These are phyloP conservation scores for Trichoderma pleuroti DNA, from an alignment of 2,329 filamentous ascomycete genomes.

Conservation along the genomic window DNA sequence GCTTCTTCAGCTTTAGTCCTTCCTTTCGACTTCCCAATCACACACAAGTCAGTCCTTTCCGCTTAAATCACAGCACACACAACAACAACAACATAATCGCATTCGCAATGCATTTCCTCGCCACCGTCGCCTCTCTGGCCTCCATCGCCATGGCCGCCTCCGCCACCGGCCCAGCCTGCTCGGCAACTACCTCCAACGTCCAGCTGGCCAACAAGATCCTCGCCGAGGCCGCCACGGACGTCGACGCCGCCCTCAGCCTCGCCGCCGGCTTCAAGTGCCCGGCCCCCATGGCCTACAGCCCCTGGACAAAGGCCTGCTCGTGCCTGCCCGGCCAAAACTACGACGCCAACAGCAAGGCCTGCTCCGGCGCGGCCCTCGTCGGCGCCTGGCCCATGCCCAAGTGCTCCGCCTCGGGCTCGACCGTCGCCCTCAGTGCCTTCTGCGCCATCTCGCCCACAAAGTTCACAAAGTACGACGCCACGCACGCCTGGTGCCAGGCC, in stretches of 20 bases:
- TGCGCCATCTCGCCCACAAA: constrained; percentile 36
- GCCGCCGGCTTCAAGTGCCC: constrained; percentile 32
- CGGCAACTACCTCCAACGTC: not conserved
- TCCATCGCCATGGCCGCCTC: constrained; percentile 24
- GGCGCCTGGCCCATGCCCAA: constrained; percentile 36
- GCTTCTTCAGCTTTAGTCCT: not conserved
- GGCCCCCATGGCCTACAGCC: constrained; percentile 35
- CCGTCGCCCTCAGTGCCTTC: constrained; percentile 31
- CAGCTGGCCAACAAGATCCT: constrained; percentile 24
- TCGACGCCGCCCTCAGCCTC: constrained; percentile 4
- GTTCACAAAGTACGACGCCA: constrained; percentile 34
- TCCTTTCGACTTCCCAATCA: not conserved
- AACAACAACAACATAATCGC: not conserved
- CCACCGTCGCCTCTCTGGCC: constrained; percentile 29
- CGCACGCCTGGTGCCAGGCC: constrained; percentile 37
- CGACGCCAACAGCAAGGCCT: constrained; percentile 31
- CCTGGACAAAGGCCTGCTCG: constrained; percentile 41
- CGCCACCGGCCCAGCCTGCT: constrained; percentile 19
- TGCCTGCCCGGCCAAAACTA: constrained; percentile 41
- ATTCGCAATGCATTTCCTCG: constrained; percentile 33
- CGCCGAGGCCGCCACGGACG: not conserved
- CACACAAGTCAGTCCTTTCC: not conserved
- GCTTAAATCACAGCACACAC: not conserved
- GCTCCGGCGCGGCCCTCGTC: constrained; percentile 26
- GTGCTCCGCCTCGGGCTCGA: constrained; percentile 26